A percentile compares a stretch with the other conserved stretches of the same genome.
Conservation (phyloP, 2,329 filamentous ascomycete species). For the Exophiala sp. region DNA sequence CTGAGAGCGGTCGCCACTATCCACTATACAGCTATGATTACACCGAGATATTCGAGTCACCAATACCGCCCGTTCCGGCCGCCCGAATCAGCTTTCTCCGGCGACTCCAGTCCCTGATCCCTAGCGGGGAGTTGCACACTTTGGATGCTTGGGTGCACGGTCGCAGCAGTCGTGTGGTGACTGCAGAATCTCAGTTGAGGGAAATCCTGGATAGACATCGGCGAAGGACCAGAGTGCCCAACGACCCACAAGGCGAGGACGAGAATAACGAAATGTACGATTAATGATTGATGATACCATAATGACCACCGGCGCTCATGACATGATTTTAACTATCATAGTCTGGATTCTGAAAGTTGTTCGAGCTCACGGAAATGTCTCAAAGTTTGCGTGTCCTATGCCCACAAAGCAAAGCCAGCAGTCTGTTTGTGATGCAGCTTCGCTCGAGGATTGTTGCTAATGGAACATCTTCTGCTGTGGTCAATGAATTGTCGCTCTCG, state of each 20-base stretch:
- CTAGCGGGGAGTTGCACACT: conserved; percentile 10
- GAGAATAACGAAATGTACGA: conserved; percentile 16
- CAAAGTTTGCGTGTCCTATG: too few relatives aligned
- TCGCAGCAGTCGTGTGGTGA: conserved; percentile 8
- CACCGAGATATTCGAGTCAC: conserved; percentile 20
- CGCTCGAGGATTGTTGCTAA: too few relatives aligned
- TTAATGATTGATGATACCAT: neutral
- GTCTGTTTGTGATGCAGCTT: too few relatives aligned
- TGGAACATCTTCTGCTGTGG: too few relatives aligned
- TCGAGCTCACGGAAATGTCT: too few relatives aligned
- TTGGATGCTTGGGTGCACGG: conserved; percentile 15
- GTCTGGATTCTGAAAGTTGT: too few relatives aligned
- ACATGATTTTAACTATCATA: too few relatives aligned
- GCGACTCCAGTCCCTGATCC: conserved; percentile 14
- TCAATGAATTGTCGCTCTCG: too few relatives aligned
- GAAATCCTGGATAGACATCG: conserved; percentile 20
- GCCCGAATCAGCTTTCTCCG: conserved; percentile 8
- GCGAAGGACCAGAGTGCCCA: neutral
- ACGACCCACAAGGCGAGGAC: neutral
- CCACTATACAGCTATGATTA: conserved; percentile 26
- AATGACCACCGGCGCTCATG: too few relatives aligned
- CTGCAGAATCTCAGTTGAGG: conserved; percentile 22
- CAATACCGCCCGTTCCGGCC: neutral
- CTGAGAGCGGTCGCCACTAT: conserved; percentile 22
- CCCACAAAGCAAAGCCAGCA: too few relatives aligned